Evolutionary conservation across 2,329 filamentous ascomycete species (phyloP).

Genomic region (Aureobasidium sp.): DNA sequence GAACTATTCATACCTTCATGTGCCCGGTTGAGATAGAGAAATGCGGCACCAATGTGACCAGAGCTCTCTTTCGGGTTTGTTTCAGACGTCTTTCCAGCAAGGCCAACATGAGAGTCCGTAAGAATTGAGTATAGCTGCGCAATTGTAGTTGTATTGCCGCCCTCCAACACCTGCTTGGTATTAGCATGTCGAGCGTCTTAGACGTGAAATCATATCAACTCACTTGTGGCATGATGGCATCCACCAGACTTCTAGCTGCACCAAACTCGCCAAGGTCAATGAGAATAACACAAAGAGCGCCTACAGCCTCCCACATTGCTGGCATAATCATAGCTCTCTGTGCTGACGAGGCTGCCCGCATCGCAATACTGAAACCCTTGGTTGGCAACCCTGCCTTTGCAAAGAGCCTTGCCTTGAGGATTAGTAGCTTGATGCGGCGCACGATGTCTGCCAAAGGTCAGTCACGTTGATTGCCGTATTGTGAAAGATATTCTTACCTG

Average conservation of each 20-base stretch:
- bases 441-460: constrained; percentile 47
- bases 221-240: constrained; percentile 64
- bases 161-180: constrained; percentile 49
- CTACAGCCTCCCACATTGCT: constrained; percentile 64
- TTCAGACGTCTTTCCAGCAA: constrained; percentile 49
- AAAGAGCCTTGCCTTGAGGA: constrained; percentile 64
- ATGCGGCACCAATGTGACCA: constrained; percentile 19
- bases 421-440: constrained; percentile 60
- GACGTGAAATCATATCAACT: constrained; percentile 10
- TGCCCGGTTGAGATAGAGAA: constrained; percentile 22
- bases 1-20: constrained; percentile 23
- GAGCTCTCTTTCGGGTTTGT: constrained; percentile 19
- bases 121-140: constrained; percentile 62
- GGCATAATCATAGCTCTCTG: constrained; percentile 60
- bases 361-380: constrained; percentile 65
- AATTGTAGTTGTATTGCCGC: constrained; percentile 51
- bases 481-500: neutral
- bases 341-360: constrained; percentile 67
- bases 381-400: constrained; percentile 59
- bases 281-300: constrained; percentile 58
- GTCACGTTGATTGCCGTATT: neutral
- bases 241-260: constrained; percentile 55
- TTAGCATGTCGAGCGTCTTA: neutral
- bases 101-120: constrained; percentile 69
- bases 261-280: constrained; percentile 62